Percentiles rank a stretch among this genome's conserved stretches.
Conservation (phyloP, 2,329 filamentous ascomycete genomes). For the Scytalidium sp. region DNA sequence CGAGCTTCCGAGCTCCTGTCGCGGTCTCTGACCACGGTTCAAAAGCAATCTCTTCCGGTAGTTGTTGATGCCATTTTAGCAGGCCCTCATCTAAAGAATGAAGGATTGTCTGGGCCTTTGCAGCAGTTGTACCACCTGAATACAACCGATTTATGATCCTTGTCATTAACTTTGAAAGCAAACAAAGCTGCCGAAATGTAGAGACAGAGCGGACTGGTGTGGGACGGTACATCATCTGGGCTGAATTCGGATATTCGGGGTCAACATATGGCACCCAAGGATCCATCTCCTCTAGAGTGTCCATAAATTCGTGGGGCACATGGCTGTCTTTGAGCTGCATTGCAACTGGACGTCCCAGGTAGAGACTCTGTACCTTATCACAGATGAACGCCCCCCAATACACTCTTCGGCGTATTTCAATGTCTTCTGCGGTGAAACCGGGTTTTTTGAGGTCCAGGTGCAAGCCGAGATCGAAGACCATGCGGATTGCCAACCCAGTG, state of each 20-base stretch:
- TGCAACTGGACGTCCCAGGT: slow-evolving; percentile 24
- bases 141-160: slow-evolving; percentile 34
- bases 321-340: slow-evolving; percentile 21
- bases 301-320: slow-evolving; percentile 20
- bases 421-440: slow-evolving; percentile 17
- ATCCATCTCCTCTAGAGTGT: slow-evolving; percentile 22
- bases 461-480: slow-evolving; percentile 1
- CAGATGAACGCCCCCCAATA: slow-evolving; percentile 29
- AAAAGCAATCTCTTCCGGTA: slow-evolving; percentile 20
- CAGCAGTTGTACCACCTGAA: slow-evolving; percentile 21
- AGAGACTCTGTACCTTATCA: slow-evolving; percentile 28
- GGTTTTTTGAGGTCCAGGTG: slow-evolving; percentile 28
- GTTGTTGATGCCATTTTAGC: slow-evolving; percentile 22
- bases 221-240: neutral
- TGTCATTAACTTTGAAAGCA: slow-evolving; percentile 34
- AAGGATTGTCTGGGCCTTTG: slow-evolving; percentile 23
- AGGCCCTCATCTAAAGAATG: slow-evolving; percentile 25
- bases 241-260: slow-evolving; percentile 1
- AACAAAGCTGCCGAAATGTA: slow-evolving; percentile 32
- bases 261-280: slow-evolving; percentile 8
- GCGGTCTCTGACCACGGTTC: slow-evolving; percentile 21
- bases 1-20: neutral
- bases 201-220: slow-evolving; percentile 28
- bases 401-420: slow-evolving; percentile 25
- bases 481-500: slow-evolving; percentile 3